phyloP scores from a whole-genome alignment of 768 basidiomycete species.

The Rhodosporidiobolus odoratus region DNA sequence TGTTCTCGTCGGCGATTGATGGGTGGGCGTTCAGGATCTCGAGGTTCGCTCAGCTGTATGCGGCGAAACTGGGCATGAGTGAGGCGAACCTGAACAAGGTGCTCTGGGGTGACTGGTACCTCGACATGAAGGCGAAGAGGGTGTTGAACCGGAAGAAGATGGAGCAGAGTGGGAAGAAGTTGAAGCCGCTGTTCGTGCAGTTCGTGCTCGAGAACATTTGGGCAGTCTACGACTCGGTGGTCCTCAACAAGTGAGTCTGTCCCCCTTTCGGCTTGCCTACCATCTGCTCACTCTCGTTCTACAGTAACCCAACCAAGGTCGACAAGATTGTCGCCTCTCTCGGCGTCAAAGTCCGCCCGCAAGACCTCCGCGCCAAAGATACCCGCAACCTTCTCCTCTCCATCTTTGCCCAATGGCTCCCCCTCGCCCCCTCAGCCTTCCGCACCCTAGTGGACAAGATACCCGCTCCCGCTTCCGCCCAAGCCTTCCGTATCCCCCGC shows the following conservation, averaged over 20 bases:
- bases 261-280: not conserved
- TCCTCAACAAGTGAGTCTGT: slow-evolving; percentile 74
- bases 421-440: slow-evolving; percentile 85
- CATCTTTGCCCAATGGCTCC: slow-evolving; percentile 93
- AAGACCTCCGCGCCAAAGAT: slow-evolving; percentile 89
- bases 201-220: slow-evolving; percentile 96
- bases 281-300: not conserved
- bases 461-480: slow-evolving; percentile 78
- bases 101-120: slow-evolving; percentile 94
- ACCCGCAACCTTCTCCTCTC: slow-evolving; percentile 71
- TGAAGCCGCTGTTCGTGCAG: slow-evolving; percentile 95
- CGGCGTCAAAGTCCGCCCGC: slow-evolving; percentile 72
- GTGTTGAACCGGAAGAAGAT: slow-evolving; percentile 88
- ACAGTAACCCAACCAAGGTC: slow-evolving; percentile 81
- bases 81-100: slow-evolving; percentile 77
- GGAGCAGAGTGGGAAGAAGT: slow-evolving; percentile 59
- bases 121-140: slow-evolving; percentile 91
- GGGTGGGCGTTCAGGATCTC: slow-evolving; percentile 96
- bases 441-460: slow-evolving; percentile 87
- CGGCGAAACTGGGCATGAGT: slow-evolving; percentile 80
- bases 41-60: slow-evolving; percentile 89
- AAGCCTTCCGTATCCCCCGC: slow-evolving; percentile 74
- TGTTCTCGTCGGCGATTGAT: slow-evolving; percentile 91
- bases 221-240: slow-evolving; percentile 88
- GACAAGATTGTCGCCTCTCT: slow-evolving; percentile 78